phyloP scores from a whole-genome alignment of 805 yeast genomes.

The Saturnispora mendoncae region DNA sequence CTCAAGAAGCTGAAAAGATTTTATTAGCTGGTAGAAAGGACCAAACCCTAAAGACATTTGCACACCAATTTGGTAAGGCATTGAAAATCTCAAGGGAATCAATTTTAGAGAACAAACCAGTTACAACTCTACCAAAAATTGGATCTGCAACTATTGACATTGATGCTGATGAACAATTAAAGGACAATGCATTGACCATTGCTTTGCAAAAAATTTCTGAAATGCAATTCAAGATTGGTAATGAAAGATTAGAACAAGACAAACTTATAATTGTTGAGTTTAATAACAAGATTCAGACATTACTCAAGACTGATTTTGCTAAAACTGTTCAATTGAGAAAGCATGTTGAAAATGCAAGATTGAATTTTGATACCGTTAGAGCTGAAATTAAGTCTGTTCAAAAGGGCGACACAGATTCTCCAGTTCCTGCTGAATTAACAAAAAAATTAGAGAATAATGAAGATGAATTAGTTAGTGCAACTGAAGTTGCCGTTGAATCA shows the following conservation, averaged over 20 bases:
- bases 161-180: conserved; percentile 4
- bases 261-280: conserved; percentile 49
- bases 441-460: conserved; percentile 50
- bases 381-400: conserved; percentile 39
- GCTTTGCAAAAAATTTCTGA: conserved; percentile 48
- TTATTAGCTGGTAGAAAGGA: conserved; percentile 31
- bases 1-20: conserved; percentile 57
- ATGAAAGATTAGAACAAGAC: conserved; percentile 64
- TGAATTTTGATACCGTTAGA: conserved; percentile 61
- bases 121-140: conserved; percentile 9
- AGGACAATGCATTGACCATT: conserved; percentile 36
- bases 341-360: conserved; percentile 61
- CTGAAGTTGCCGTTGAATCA: conserved; percentile 67
- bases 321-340: conserved; percentile 53
- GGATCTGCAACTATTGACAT: conserved; percentile 2
- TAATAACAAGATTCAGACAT: conserved; percentile 44
- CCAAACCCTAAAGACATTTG: conserved; percentile 57
- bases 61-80: conserved; percentile 58
- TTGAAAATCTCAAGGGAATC: conserved; percentile 42
- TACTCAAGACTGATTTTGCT: conserved; percentile 50
- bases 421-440: conserved; percentile 41
- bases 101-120: conserved; percentile 21
- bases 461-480: conserved; percentile 73
- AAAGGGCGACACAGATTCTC: conserved; percentile 30
- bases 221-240: conserved; percentile 54